Percentiles rank a stretch among this genome's conserved stretches.
Evolutionary conservation across 2,329 filamentous ascomycete genomes (phyloP).

Genomic region (Piedraia hortae): DNA sequence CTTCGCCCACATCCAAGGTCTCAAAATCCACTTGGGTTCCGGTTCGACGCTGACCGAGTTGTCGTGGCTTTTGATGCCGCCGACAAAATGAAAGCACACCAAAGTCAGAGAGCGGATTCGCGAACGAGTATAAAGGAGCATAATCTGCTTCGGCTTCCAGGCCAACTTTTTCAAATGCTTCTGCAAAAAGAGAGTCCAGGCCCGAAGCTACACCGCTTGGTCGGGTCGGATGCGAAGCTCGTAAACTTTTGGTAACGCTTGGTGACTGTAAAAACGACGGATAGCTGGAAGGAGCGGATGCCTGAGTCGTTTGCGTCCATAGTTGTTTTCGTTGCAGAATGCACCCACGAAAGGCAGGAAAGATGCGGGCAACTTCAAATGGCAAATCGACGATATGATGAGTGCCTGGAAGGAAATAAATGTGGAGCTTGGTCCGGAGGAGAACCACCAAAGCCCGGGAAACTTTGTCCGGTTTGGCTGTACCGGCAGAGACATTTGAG

Average conservation of each 20-base stretch:
- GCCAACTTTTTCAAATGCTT: slow-evolving; percentile 4
- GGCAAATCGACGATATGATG: slow-evolving; percentile 79
- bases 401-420: slow-evolving; percentile 70
- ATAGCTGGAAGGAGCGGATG: slow-evolving; percentile 8
- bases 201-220: slow-evolving; percentile 6
- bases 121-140: slow-evolving; percentile 56
- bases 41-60: slow-evolving; percentile 4
- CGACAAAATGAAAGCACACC: slow-evolving; percentile 32
- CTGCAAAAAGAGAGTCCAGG: slow-evolving; percentile 9
- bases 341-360: slow-evolving; percentile 56
- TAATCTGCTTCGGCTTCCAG: slow-evolving; percentile 21
- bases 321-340: slow-evolving; percentile 56
- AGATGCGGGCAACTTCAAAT: slow-evolving; percentile 74
- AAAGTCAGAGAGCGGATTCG: slow-evolving; percentile 62
- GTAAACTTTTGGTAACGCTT: slow-evolving; percentile 8
- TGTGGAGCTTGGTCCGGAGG: slow-evolving; percentile 72
- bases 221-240: slow-evolving; percentile 5
- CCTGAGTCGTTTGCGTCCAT: too few relatives aligned
- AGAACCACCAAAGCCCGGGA: slow-evolving; percentile 54
- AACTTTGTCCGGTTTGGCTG: neutral
- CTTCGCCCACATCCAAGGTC: slow-evolving; percentile 49
- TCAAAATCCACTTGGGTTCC: slow-evolving; percentile 21
- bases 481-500: too few relatives aligned
- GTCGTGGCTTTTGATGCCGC: slow-evolving; percentile 8
- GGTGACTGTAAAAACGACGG: slow-evolving; percentile 15